These are phyloP conservation scores for Komagataella phaffii DNA, from an alignment of 805 yeast genomes.

Conservation along the genomic window DNA sequence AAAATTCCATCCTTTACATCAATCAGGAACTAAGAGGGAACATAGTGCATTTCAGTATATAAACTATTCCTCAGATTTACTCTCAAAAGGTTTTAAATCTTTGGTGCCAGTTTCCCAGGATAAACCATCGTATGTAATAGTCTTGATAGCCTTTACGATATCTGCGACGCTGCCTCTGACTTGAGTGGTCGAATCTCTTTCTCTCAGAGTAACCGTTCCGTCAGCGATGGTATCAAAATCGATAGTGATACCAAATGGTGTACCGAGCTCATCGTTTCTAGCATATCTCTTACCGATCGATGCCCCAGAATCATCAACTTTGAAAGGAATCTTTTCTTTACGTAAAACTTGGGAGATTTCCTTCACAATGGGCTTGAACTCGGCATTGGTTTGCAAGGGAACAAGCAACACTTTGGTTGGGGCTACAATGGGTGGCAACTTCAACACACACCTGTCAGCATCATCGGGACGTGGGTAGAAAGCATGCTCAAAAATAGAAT, in stretches of 20 bases:
- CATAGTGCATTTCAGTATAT: too few relatives aligned
- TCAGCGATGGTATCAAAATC: slow-evolving; percentile 90
- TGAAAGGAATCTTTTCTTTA: slow-evolving; percentile 77
- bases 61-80: neutral
- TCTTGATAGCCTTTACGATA: slow-evolving; percentile 56
- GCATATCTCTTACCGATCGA: slow-evolving; percentile 97
- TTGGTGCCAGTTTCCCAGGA: slow-evolving; percentile 84
- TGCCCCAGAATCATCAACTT: slow-evolving; percentile 93
- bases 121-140: slow-evolving; percentile 58
- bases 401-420: slow-evolving; percentile 95
- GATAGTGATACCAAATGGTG: slow-evolving; percentile 95
- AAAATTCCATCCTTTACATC: too few relatives aligned
- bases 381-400: slow-evolving; percentile 80
- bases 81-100: slow-evolving; percentile 56
- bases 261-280: slow-evolving; percentile 96
- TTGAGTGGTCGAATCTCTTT: slow-evolving; percentile 93
- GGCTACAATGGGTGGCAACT: slow-evolving; percentile 91
- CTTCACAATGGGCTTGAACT: slow-evolving; percentile 62
- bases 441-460: slow-evolving; percentile 67
- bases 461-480: slow-evolving; percentile 94
- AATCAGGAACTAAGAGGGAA: neutral
- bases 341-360: slow-evolving; percentile 62
- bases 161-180: slow-evolving; percentile 82
- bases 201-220: slow-evolving; percentile 85
- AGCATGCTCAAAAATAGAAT: slow-evolving; percentile 84